Evolutionary conservation across 2,329 filamentous ascomycete genomes (phyloP), one percentile per base, ranked within the genome.

Genomic region (Coccinonectria pachysandricola): DNA sequence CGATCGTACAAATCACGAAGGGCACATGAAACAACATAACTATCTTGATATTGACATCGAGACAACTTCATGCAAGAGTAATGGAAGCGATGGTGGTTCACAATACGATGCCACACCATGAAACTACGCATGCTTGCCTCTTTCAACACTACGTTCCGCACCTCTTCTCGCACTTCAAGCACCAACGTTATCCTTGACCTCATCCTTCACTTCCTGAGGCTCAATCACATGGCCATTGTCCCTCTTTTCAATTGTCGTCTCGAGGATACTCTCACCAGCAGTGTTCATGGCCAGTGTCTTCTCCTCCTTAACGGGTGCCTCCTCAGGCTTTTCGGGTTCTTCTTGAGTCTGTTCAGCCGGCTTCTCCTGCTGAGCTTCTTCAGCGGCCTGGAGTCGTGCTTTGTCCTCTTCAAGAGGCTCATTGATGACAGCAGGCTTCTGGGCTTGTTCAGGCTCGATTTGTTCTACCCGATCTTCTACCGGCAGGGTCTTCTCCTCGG

Each of bases 231-330:
- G 31, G 7, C 36, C 50, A 15, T 46, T 50, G 25, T 51, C 45
- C 21, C 49, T 47, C 38, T 56, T 52, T 27, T 54, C 41, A 8
- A 64, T 35, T 13, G 48, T 46, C 3, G 56, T 53, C 31, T 57
- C 50, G 7, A 61, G 36, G n/a, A 65, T 46, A 16, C 54, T 52
- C 43, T 64, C 61, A 3, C 61, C 61, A 6, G 60, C 61, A 26
- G 47, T 56, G 35, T 64, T 62, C 8, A 53, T 45, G 13, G 47
- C 57, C 11, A 62, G 43, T 1, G 56, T 56, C 44, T 62, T 56
- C 20, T 52, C 42, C 12, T 42, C 42, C 12, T 42, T 34, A 29
- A 29, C 17, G 11, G 21, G 21, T 15, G 34, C 15, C 15, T 31
- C 30, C 16, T 22, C 17, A 15, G 16, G 13, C 3, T 24, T 14